A percentile compares a stretch with the other conserved stretches of the same genome.
Evolutionary conservation across 805 yeast genomes (phyloP).

Genomic region (Peterozyma toletana): DNA sequence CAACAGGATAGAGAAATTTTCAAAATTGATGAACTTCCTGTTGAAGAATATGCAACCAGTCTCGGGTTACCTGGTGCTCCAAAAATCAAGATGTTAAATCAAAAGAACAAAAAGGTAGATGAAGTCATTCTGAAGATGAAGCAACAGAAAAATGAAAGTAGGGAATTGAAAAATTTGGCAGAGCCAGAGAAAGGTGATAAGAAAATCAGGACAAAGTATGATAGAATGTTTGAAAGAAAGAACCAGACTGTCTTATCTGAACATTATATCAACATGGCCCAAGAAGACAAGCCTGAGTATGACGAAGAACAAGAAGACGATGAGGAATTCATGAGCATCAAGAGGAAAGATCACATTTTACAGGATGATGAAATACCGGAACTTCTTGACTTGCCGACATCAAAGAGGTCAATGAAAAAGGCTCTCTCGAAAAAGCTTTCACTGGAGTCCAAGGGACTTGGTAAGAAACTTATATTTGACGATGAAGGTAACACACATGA

Average conservation of each 20-base stretch:
- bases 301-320: constrained; percentile 36
- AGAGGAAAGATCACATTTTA: constrained; percentile 68
- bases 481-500: constrained; percentile 94
- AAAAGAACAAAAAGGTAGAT: constrained; percentile 20
- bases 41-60: constrained; percentile 80
- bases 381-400: constrained; percentile 49
- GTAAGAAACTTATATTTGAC: constrained; percentile 80
- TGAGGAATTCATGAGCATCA: constrained; percentile 70
- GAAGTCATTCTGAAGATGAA: constrained; percentile 39
- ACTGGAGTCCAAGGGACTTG: constrained; percentile 50
- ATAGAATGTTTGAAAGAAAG: constrained; percentile 90
- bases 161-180: constrained; percentile 54
- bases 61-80: constrained; percentile 97
- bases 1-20: constrained; percentile 87
- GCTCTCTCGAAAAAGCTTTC: constrained; percentile 84
- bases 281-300: constrained; percentile 24
- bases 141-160: constrained; percentile 74
- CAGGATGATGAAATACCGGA: constrained; percentile 61
- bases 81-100: constrained; percentile 63
- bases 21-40: constrained; percentile 66
- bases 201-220: constrained; percentile 78
- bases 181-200: constrained; percentile 32
- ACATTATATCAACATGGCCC: constrained; percentile 73
- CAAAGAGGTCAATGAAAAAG: constrained; percentile 78
- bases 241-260: constrained; percentile 90